Base-by-base conservation (phyloP, 257 asterid species). In the Plantago ovata region DNA sequence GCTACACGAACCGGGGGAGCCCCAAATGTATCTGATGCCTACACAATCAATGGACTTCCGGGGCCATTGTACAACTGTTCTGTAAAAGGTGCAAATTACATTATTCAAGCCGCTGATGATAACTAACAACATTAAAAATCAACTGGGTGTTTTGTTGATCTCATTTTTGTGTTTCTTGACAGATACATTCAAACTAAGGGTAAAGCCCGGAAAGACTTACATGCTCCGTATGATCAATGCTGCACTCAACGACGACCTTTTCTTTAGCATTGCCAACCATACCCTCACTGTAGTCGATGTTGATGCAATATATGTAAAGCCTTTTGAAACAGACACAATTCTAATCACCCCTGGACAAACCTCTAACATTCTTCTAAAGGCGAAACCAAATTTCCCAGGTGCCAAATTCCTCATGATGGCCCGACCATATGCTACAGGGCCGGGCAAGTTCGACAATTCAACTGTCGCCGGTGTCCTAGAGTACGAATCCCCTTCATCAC, bases 221-320 rank as follows among this genome's bases (percentile, higher is more conserved):
- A 69, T 86, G 6, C 84, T 86, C 9, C 82, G 95, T 0, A 19
- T 86, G 42, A 83, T 86, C 79, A 86, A 81, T n/a, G 94, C 84
- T 70, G 95, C 94, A 20, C 83, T 86, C 65, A 84, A 86, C 40
- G 95, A 84, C 14, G 94, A 84, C 0, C 90, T 86, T 2, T 84
- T 86, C 69, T 84, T 79, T 64, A 66, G 78, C 7, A 22, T 79
- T 0, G 86, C 83, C 10, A 73, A 76, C 53, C 86, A 79, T 53
- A 71, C 36, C 46, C 75, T 79, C 13, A 79, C 76, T 0, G 78
- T 76, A 10, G 86, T 79, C 0, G 86, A 63, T 12, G 78, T 71
- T 0, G 86, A 79, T 65, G 86, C 86, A 14, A 2, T 52, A 15
- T 79, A 79, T 38, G 65, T 71, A 14, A 79, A 79, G 68, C 82